A percentile compares a stretch with the other conserved stretches of the same genome.
These are phyloP conservation scores for Daldinia grandis DNA, from an alignment of 495 filamentous ascomycete genomes.

Conservation along the genomic window DNA sequence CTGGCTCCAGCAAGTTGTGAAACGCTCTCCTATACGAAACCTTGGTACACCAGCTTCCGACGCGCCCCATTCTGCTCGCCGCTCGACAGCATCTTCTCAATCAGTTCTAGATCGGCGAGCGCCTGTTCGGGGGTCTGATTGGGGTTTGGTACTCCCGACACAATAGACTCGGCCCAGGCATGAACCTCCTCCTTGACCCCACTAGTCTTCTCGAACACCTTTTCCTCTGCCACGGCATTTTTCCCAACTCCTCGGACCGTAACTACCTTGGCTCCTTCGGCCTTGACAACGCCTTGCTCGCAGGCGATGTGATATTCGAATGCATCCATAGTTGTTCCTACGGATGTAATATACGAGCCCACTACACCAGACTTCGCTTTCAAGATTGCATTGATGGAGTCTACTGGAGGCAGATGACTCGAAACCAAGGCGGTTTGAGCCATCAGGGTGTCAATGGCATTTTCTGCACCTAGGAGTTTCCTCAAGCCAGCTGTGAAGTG, in stretches of 20 bases:
- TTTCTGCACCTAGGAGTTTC: constrained; percentile 64
- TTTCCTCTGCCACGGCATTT: constrained; percentile 53
- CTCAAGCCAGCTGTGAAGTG: constrained; percentile 73
- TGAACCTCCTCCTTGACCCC: constrained; percentile 73
- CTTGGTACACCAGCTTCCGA: constrained; percentile 48
- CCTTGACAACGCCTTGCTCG: constrained; percentile 63
- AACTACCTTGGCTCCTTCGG: constrained; percentile 47
- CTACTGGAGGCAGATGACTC: constrained; percentile 73
- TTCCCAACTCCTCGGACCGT: constrained; percentile 54
- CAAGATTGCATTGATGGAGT: constrained; percentile 73
- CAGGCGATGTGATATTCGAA: constrained; percentile 60
- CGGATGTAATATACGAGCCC: constrained; percentile 67
- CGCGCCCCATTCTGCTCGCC: constrained; percentile 64
- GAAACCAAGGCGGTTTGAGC: constrained; percentile 68
- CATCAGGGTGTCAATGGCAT: constrained; percentile 58
- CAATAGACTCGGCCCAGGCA: constrained; percentile 69
- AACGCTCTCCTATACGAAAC: constrained; percentile 25
- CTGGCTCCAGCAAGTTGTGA: constrained; percentile 40
- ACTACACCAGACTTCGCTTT: constrained; percentile 68
- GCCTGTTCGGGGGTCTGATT: constrained; percentile 72
- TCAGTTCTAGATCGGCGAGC: constrained; percentile 72
- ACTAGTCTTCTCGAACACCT: constrained; percentile 63
- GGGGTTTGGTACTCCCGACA: constrained; percentile 56
- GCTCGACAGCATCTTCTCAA: constrained; percentile 71
- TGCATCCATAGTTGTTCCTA: constrained; percentile 67